Base-by-base conservation (phyloP, 2,329 filamentous ascomycete genomes). In the Epichloe sibirici region DNA sequence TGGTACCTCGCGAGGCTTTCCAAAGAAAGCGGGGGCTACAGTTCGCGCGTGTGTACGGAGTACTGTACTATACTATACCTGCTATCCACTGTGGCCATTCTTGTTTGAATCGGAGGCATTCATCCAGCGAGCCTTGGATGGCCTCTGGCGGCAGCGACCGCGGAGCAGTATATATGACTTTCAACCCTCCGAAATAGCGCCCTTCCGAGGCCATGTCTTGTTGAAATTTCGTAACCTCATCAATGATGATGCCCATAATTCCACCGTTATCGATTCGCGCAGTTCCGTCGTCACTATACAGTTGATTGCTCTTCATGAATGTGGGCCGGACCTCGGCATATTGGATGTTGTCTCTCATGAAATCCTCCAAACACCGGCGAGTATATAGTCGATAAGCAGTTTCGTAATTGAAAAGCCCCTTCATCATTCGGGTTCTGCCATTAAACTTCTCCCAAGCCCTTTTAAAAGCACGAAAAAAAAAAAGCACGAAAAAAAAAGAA, bases 241-340 rank as follows among this genome's bases (percentile, higher is more conserved):
- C 65, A 11, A 77, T 70, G 51, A 85, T 80, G 13, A 85, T 75
- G 3, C 69, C 51, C 76, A 86, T 79, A 51, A 85, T 85, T 1
- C 69, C 76, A 38, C 63, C 60, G 56, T 85, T 84, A 51, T 75
- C 68, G 48, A 85, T 72, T 39, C 71, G 65, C 0, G 60, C 57
- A 1, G 62, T 68, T 3, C 82, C 82, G 54, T 85, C 74, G 58
- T 83, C 74, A 23, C 62, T 71, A 54, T 76, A 82, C 7, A 87
- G 75, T 43, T 76, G 75, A 59, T 86, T 86, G 51, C 69, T 70
- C 47, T 72, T 74, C 73, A 86, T 78, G 44, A 87, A 80, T 66
- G 86, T 87, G 3, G 82, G 83, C 31, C 84, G 75, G 42, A 87
- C 78, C 65, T 88, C 84, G 31, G 82, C 83, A 59, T 86, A 87